Percentiles rank a stretch among this genome's conserved stretches.
These are phyloP conservation scores for Cutaneotrichosporon cavernicola DNA, from an alignment of 1,284 basidiomycete species.

Conservation along the genomic window DNA sequence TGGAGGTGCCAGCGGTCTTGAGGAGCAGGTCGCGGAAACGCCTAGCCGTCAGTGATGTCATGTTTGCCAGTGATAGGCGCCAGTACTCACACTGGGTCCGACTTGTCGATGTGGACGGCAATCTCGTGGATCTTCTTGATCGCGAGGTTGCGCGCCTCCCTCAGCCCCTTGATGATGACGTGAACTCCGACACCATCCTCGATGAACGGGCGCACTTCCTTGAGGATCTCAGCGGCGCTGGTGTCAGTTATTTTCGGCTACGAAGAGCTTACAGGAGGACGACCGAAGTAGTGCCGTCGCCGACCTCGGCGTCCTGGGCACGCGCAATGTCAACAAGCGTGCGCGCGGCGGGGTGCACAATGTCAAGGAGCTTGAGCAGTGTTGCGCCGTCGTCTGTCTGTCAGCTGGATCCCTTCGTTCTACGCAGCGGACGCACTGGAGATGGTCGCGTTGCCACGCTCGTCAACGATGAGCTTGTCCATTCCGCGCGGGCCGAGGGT, in stretches of 20 bases:
- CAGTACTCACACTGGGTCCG: constrained; percentile 65
- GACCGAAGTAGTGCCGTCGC: constrained; percentile 96
- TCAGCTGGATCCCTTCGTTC: constrained; percentile 12
- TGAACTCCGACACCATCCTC: constrained; percentile 98
- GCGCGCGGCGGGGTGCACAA: constrained; percentile 94
- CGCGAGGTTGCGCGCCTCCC: constrained; percentile 82
- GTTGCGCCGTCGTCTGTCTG: constrained; percentile 84
- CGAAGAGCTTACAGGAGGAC: constrained; percentile 63
- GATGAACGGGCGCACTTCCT: constrained; percentile 86
- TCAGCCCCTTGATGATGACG: constrained; percentile 95
- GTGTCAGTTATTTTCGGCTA: constrained; percentile 1
- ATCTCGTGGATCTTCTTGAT: constrained; percentile 83
- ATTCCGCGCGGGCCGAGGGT: constrained; percentile 98
- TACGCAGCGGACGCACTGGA: constrained; percentile 59
- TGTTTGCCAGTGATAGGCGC: neutral
- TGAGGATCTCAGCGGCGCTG: constrained; percentile 83
- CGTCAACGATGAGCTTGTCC: constrained; percentile 91
- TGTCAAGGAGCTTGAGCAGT: constrained; percentile 93
- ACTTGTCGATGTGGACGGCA: constrained; percentile 86
- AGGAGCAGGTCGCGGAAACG: constrained; percentile 89
- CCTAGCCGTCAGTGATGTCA: constrained; percentile 4
- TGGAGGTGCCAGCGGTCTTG: constrained; percentile 96
- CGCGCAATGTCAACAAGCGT: constrained; percentile 96
- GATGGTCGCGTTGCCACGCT: constrained; percentile 92
- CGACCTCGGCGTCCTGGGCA: constrained; percentile 97